Evolutionary conservation across 106 monocot genomes (phyloP).

Genomic region (Dendrobium catenatum): DNA sequence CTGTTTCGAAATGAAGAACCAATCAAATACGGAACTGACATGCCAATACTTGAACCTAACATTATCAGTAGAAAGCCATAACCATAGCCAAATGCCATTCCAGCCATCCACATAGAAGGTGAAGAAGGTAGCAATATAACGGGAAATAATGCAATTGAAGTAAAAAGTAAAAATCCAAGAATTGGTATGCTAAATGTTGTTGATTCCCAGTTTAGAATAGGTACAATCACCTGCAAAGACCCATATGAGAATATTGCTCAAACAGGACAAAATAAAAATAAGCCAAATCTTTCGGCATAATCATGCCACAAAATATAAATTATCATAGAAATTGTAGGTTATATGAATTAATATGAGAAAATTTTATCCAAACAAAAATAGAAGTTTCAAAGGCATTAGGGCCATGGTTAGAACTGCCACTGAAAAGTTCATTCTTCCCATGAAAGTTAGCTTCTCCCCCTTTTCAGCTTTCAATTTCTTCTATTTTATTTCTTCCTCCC

Average conservation of each 20-base stretch:
- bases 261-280: background rate
- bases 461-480: background rate
- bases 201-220: constrained; percentile 62
- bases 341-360: background rate
- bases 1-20: constrained; percentile 54
- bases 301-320: background rate
- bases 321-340: background rate
- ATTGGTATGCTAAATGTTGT: constrained; percentile 52
- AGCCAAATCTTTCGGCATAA: background rate
- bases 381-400: background rate
- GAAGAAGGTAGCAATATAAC: constrained; percentile 58
- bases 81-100: constrained; percentile 73
- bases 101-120: constrained; percentile 85
- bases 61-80: constrained; percentile 46
- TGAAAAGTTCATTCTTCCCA: no score
- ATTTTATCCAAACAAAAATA: background rate
- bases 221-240: constrained; percentile 63
- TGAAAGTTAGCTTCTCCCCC: no score
- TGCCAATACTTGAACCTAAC: background rate
- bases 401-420: background rate
- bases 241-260: background rate
- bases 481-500: background rate
- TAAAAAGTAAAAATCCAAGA: constrained; percentile 64
- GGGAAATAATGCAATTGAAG: constrained; percentile 64
- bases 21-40: constrained; percentile 53